These are phyloP conservation scores for Harringtonia lauricola DNA, from an alignment of 2,329 filamentous ascomycete genomes.

Conservation along the genomic window DNA sequence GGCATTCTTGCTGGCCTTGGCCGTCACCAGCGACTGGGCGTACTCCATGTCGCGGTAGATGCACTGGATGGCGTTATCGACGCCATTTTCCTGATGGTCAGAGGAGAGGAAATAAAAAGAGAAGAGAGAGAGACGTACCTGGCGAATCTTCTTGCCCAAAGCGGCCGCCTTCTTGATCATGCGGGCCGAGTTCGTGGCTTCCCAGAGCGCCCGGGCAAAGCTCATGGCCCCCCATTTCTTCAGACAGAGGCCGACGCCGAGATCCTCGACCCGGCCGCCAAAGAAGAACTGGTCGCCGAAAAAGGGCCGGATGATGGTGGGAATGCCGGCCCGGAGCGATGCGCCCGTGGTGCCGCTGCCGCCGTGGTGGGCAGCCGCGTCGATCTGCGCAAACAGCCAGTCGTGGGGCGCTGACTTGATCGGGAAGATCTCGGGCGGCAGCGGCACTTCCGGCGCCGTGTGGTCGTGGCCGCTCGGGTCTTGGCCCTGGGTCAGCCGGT, in stretches of 20 bases:
- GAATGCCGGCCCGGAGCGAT: slow-evolving; percentile 78
- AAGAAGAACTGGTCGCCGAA: slow-evolving; percentile 99
- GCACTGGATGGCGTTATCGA: slow-evolving; percentile 79
- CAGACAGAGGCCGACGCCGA: slow-evolving; percentile 83
- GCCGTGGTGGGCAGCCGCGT: slow-evolving; percentile 89
- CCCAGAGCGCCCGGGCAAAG: slow-evolving; percentile 81
- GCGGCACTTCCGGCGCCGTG: slow-evolving; percentile 48
- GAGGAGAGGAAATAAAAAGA: slow-evolving; percentile 4
- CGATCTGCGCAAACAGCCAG: slow-evolving; percentile 90
- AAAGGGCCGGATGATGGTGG: slow-evolving; percentile 91
- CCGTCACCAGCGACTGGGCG: slow-evolving; percentile 71
- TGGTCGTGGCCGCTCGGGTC: background rate
- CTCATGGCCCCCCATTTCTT: slow-evolving; percentile 81
- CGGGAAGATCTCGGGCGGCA: slow-evolving; percentile 72
- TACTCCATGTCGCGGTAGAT: slow-evolving; percentile 95
- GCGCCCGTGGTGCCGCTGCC: slow-evolving; percentile 92
- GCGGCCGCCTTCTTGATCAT: slow-evolving; percentile 82
- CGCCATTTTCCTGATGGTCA: slow-evolving; percentile 66
- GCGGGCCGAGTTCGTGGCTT: slow-evolving; percentile 77
- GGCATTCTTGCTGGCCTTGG: slow-evolving; percentile 29
- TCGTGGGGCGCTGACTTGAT: slow-evolving; percentile 92
- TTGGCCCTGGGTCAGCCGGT: slow-evolving; percentile 38
- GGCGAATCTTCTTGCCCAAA: slow-evolving; percentile 78
- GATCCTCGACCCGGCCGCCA: slow-evolving; percentile 75
- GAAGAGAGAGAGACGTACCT: slow-evolving; percentile 39